Percentiles rank a stretch among this genome's conserved stretches.
These are phyloP conservation scores for Cucumis cinereus DNA, from an alignment of 306 rosid species.

Conservation along the genomic window DNA sequence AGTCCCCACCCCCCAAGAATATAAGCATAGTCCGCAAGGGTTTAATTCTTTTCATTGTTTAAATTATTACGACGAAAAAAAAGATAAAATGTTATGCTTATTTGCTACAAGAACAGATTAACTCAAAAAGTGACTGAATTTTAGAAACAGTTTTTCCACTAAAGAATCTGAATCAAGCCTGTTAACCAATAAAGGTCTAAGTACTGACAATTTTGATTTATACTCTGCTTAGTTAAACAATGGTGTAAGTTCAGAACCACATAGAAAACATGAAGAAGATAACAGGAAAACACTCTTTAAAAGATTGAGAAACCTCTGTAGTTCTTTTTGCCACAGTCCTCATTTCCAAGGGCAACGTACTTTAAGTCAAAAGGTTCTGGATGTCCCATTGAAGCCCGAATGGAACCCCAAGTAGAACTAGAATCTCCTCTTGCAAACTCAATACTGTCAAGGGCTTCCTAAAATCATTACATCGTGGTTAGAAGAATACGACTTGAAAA, in stretches of 20 bases:
- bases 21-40: not conserved
- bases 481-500: not conserved
- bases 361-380: slow-evolving; percentile 59
- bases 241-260: not conserved
- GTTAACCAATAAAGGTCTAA: not conserved
- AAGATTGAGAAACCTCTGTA: slow-evolving; percentile 40
- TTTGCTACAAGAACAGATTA: not conserved
- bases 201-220: not conserved
- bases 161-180: not conserved
- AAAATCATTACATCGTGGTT: slow-evolving; percentile 1
- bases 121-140: not conserved
- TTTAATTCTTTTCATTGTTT: not conserved
- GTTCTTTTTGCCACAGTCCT: slow-evolving; percentile 44
- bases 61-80: not conserved
- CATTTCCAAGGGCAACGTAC: slow-evolving; percentile 72
- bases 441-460: slow-evolving; percentile 94
- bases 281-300: not conserved
- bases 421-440: slow-evolving; percentile 80
- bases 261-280: not conserved
- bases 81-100: not conserved
- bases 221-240: not conserved
- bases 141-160: not conserved
- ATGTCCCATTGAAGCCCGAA: slow-evolving; percentile 75
- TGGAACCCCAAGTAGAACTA: slow-evolving; percentile 53
- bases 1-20: not conserved